phyloP scores from a whole-genome alignment of 495 filamentous ascomycete genomes.

The Apodospora peruviana region DNA sequence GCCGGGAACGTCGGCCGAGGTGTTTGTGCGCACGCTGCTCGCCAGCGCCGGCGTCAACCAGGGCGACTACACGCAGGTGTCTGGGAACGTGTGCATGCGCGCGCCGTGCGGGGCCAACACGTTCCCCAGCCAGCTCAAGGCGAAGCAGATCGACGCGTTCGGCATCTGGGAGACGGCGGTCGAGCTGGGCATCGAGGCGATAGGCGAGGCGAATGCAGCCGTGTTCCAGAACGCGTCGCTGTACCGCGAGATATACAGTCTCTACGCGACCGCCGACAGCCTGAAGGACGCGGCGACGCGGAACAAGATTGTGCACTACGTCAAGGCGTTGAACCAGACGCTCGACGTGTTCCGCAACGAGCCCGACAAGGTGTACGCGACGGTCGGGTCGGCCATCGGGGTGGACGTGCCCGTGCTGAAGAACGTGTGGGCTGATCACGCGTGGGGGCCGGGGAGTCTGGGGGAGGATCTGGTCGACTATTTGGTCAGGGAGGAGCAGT shows the following conservation, averaged over 20 bases:
- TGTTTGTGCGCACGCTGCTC: constrained; percentile 34
- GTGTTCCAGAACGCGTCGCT: constrained; percentile 32
- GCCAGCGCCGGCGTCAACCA: constrained; percentile 24
- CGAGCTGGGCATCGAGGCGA: constrained; percentile 29
- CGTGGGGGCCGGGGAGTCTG: constrained; percentile 28
- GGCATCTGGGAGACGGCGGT: constrained; percentile 42
- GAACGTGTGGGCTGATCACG: constrained; percentile 36
- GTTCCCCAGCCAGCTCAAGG: constrained; percentile 31
- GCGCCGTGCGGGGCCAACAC: constrained; percentile 32
- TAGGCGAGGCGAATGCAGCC: constrained; percentile 18
- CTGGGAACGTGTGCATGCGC: constrained; percentile 30
- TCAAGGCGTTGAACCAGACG: constrained; percentile 32
- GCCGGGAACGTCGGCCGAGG: constrained; percentile 29
- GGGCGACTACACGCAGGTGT: constrained; percentile 28
- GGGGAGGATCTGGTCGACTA: constrained; percentile 31
- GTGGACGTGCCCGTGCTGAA: constrained; percentile 27
- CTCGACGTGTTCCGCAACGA: constrained; percentile 25
- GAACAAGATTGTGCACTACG: constrained; percentile 34
- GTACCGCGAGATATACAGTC: constrained; percentile 41
- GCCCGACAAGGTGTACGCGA: constrained; percentile 26
- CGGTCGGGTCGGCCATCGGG: constrained; percentile 24
- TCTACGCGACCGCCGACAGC: constrained; percentile 36
- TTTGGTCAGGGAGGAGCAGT: constrained; percentile 35
- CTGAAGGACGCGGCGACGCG: constrained; percentile 26
- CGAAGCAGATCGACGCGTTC: constrained; percentile 32